These are phyloP conservation scores for Pseudognaphalium luteoalbum DNA, from an alignment of 129 eudicot genomes.

Conservation along the genomic window DNA sequence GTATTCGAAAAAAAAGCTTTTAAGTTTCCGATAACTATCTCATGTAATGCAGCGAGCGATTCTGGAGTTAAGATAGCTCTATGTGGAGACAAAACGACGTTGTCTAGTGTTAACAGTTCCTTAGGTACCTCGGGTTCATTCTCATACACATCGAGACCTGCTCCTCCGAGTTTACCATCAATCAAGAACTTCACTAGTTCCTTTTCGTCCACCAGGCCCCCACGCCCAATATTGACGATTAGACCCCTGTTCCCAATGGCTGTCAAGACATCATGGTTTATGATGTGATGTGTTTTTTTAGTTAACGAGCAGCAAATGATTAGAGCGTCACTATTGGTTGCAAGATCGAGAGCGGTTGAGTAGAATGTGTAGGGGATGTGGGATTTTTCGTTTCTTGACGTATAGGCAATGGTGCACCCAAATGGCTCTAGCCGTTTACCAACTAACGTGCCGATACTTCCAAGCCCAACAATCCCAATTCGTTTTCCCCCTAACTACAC, in stretches of 20 bases:
- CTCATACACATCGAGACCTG: constrained; percentile 82
- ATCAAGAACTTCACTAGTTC: constrained; percentile 57
- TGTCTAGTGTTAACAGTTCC: constrained; percentile 57
- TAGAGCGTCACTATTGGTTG: constrained; percentile 52
- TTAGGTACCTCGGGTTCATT: constrained; percentile 70
- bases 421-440: constrained; percentile 69
- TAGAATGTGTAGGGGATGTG: constrained; percentile 48
- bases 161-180: constrained; percentile 65
- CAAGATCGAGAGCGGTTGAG: constrained; percentile 42
- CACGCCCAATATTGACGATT: constrained; percentile 76
- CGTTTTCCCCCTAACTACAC: constrained; percentile 63
- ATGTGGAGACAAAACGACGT: constrained; percentile 78
- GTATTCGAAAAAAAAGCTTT: constrained; percentile 59
- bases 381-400: constrained; percentile 49
- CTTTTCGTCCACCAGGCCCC: constrained; percentile 69
- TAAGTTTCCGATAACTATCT: constrained; percentile 38
- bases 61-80: constrained; percentile 60
- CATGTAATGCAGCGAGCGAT: constrained; percentile 37
- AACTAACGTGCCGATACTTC: constrained; percentile 58
- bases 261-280: constrained; percentile 54
- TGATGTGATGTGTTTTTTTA: constrained; percentile 55
- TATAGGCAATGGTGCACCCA: constrained; percentile 71
- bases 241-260: constrained; percentile 63
- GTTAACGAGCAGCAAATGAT: constrained; percentile 66
- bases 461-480: constrained; percentile 76